Percentiles rank a stretch among this genome's conserved stretches.
Conservation (phyloP, 148 eudicot species). For the Rhododendron mucronatum region DNA sequence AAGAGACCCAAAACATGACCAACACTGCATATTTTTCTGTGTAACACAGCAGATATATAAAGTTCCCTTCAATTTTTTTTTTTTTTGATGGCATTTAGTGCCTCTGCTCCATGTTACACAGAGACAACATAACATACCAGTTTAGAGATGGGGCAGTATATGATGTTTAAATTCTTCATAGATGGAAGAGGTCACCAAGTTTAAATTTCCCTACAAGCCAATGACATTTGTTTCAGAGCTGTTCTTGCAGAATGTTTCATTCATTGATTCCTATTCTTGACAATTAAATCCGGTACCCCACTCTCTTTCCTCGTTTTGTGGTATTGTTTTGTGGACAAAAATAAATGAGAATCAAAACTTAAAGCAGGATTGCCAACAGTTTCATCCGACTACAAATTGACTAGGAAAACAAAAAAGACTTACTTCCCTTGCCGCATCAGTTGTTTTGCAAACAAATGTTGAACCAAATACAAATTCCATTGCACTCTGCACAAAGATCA, state of each 20-base stretch:
- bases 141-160: not conserved
- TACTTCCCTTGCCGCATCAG: constrained; percentile 86
- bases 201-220: not conserved
- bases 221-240: not conserved
- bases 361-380: not conserved
- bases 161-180: not conserved
- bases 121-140: not conserved
- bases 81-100: not conserved
- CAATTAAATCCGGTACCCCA: not conserved
- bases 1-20: not conserved
- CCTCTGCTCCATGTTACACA: not conserved
- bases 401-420: constrained; percentile 10
- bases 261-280: not conserved
- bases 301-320: not conserved
- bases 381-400: not conserved
- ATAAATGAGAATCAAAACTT: not conserved
- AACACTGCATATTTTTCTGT: not conserved
- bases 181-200: not conserved
- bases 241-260: not conserved
- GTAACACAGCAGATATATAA: not conserved
- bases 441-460: constrained; percentile 92
- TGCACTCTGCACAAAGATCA: constrained; percentile 57
- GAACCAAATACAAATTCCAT: constrained; percentile 98
- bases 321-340: not conserved
- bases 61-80: no score